Evolutionary conservation across 2,329 filamentous ascomycete genomes (phyloP).

Genomic region (Aspergillus carbonarius): DNA sequence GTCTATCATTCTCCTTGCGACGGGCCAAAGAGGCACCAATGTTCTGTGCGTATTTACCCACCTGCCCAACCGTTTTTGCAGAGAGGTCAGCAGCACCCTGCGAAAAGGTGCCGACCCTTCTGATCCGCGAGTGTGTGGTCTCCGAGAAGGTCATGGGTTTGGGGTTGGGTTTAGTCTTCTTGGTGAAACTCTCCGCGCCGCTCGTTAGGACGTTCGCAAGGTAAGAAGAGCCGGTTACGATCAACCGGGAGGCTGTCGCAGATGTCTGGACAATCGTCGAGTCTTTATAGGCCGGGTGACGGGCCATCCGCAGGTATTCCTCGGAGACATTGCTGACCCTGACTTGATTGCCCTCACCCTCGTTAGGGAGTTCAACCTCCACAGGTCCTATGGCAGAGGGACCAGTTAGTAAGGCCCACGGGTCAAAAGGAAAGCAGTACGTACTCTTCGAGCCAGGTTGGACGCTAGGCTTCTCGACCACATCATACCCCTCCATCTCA

Average conservation of each 20-base stretch:
- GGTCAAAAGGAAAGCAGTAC: conserved; percentile 20
- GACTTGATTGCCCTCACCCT: conserved; percentile 49
- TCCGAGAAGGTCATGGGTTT: conserved; percentile 88
- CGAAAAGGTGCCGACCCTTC: conserved; percentile 87
- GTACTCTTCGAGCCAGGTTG: conserved; percentile 88
- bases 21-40: conserved; percentile 73
- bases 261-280: conserved; percentile 85
- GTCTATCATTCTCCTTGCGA: conserved; percentile 55
- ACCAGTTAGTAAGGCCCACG: conserved; percentile 7
- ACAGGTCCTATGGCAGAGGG: conserved; percentile 43
- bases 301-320: conserved; percentile 69
- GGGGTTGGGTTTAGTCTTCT: conserved; percentile 71
- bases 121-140: conserved; percentile 77
- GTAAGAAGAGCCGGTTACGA: conserved; percentile 82
- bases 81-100: conserved; percentile 75
- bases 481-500: conserved; percentile 79
- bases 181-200: conserved; percentile 77
- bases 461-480: conserved; percentile 73
- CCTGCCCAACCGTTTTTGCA: conserved; percentile 80
- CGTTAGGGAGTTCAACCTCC: conserved; percentile 47
- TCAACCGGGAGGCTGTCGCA: conserved; percentile 81
- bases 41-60: conserved; percentile 83
- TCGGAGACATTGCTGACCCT: conserved; percentile 50
- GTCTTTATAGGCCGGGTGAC: conserved; percentile 89
- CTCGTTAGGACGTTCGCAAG: conserved; percentile 74